Base-by-base conservation (phyloP, 2,329 filamentous ascomycete species). In the Cercospora sp. region DNA sequence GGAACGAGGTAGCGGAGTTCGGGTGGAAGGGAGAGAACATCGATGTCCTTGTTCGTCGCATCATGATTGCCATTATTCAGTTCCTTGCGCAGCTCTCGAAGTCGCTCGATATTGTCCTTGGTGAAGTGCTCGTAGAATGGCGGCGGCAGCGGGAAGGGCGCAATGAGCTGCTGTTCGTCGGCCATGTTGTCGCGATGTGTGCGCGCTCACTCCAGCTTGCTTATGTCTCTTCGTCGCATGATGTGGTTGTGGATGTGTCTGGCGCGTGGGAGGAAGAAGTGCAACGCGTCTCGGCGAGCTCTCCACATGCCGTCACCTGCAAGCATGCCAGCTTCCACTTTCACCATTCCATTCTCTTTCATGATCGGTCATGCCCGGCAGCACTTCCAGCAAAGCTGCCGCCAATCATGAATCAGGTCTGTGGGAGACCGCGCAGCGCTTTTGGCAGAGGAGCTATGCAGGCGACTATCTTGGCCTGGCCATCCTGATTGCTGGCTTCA, bases 111-210 rank as follows among this genome's bases (percentile, higher is more conserved):
- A 76, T 94, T 96, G 30, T 90, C 88, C 3, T 88, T 79, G 0
- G 92, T 97, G 80, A 98, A 98, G 78, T 91, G 86, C 73, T 90
- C 90, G 89, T 92, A 98, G 82, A 97, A 97, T 0, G 90, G 89
- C 28, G 95, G 95, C 28, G 95, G 95, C 63, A 91, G 88, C 26
- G 95, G 94, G 78, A 93, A 97, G 48, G 90, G 88, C 26, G 90
- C 88, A 28, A 69, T 31, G 18, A 59, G 51, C 30, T 58, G 62
- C 61, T 64, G 81, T 68, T 84, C 83, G 63, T 88, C 88, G 67
- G 87, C 88, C 90, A 92, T 92, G 26, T 48, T 30, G 16, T 28
- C 40, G n/a, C 28, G 4, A 16, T 20, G 55, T 18, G 55, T 20
- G 48, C 23, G 7, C 28, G 20, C 55, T 36, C 9, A 36, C 55